These are phyloP conservation scores for Mycena albidolilacea DNA, from an alignment of 768 basidiomycete genomes.

Conservation along the genomic window DNA sequence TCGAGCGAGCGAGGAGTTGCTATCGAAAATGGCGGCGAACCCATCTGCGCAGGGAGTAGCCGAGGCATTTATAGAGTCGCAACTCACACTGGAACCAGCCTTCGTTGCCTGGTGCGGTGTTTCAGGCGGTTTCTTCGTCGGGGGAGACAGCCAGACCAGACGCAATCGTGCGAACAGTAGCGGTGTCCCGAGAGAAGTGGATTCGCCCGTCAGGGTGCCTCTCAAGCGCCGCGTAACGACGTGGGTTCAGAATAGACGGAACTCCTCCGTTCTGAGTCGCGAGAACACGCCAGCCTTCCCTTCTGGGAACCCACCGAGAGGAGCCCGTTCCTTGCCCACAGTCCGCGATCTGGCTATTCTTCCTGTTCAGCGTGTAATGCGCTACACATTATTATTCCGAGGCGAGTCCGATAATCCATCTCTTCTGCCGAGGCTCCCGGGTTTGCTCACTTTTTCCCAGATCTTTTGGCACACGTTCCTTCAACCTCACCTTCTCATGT, in stretches of 20 bases:
- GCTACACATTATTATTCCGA: conserved; percentile 73
- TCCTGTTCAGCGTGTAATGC: conserved; percentile 74
- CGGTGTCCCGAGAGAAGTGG: conserved; percentile 25
- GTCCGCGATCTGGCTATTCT: conserved; percentile 75
- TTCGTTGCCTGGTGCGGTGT: conserved; percentile 54
- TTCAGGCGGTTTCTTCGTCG: conserved; percentile 59
- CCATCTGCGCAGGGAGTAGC: conserved; percentile 66
- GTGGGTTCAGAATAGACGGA: conserved; percentile 36
- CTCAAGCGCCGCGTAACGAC: conserved; percentile 42
- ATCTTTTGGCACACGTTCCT: conserved; percentile 67
- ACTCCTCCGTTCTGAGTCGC: conserved; percentile 19
- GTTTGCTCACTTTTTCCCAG: conserved; percentile 47
- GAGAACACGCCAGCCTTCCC: conserved; percentile 15
- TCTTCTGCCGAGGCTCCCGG: background rate
- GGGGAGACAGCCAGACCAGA: conserved; percentile 5
- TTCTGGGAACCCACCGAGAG: conserved; percentile 10
- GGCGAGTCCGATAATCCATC: conserved; percentile 54
- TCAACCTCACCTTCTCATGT: conserved; percentile 58
- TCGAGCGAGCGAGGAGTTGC: conserved; percentile 55
- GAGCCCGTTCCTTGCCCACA: conserved; percentile 35
- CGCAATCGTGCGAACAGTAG: conserved; percentile 21
- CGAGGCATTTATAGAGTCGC: conserved; percentile 59
- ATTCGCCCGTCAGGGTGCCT: conserved; percentile 29
- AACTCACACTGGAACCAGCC: conserved; percentile 60
- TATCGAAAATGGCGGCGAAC: conserved; percentile 54